phyloP scores from a whole-genome alignment of 139 green algal species.

The Chlorella sp. region DNA sequence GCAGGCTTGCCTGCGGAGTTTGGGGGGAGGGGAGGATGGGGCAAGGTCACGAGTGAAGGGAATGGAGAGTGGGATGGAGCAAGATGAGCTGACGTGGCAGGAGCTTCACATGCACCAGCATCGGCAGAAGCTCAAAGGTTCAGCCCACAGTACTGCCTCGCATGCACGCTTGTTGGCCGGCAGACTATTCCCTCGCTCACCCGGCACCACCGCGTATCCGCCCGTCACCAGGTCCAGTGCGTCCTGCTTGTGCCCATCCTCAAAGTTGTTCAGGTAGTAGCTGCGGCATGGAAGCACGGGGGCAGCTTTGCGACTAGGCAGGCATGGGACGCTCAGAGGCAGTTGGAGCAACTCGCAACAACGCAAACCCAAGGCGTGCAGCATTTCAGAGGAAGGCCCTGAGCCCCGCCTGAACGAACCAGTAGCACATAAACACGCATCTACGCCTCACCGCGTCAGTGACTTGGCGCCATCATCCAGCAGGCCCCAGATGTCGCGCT shows the following conservation, averaged over 20 bases:
- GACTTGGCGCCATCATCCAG: constrained; percentile 88
- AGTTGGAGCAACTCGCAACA: too few species aligned
- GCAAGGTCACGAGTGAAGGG: neutral
- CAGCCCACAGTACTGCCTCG: too few species aligned
- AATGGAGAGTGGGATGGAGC: neutral
- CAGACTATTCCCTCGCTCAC: too few species aligned
- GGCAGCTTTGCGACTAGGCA: too few species aligned
- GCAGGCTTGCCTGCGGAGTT: constrained; percentile 9
- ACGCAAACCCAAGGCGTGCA: too few species aligned
- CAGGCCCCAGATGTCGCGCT: constrained; percentile 78
- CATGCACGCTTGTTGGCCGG: too few species aligned
- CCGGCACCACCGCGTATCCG: constrained; percentile 35
- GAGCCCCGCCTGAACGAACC: too few species aligned
- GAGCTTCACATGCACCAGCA: too few species aligned
- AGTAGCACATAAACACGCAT: too few species aligned
- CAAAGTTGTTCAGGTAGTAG: constrained; percentile 96
- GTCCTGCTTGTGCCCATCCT: constrained; percentile 89
- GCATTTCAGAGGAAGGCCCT: too few species aligned
- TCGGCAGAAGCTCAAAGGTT: too few species aligned
- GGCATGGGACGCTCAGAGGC: neutral
- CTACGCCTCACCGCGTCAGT: constrained; percentile 43
- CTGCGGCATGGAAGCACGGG: constrained; percentile 4
- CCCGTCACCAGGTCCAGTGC: constrained; percentile 83
- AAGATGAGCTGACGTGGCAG: too few species aligned
- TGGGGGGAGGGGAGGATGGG: neutral